Evolutionary conservation across 345 rosid species (phyloP).

Genomic region (Angophora floribunda): DNA sequence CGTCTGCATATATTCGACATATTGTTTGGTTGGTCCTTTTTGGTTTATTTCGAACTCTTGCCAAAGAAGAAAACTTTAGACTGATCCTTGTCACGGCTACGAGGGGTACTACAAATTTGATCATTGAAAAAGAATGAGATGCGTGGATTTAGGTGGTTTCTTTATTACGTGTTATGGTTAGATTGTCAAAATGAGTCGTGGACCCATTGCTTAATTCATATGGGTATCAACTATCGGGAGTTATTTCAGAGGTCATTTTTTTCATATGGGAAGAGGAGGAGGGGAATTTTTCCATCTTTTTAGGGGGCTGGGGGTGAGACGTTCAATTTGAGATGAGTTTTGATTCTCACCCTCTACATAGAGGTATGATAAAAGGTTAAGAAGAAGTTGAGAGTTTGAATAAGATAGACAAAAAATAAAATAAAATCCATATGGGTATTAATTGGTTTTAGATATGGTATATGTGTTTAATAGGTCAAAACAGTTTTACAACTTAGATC

Average conservation of each 20-base stretch:
- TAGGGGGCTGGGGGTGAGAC: too few species aligned
- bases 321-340: too few species aligned
- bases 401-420: too few species aligned
- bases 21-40: not conserved
- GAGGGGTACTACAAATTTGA: rapidly evolving
- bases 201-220: rapidly evolving
- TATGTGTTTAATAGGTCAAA: not conserved
- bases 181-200: not conserved
- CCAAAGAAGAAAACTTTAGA: not conserved
- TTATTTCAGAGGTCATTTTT: too few species aligned
- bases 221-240: too few species aligned
- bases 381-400: too few species aligned
- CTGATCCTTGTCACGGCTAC: not conserved
- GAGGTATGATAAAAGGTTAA: too few species aligned
- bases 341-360: too few species aligned
- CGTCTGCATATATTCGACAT: not conserved
- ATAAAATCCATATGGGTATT: too few species aligned
- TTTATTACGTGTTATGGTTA: not conserved
- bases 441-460: too few species aligned
- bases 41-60: not conserved
- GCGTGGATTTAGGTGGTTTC: not conserved
- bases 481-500: not conserved
- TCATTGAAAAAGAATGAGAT: not conserved
- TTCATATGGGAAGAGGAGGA: too few species aligned
- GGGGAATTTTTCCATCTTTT: too few species aligned